Evolutionary conservation across 2,329 filamentous ascomycete species (phyloP), one percentile per base, ranked within the genome.

Genomic region (Alternaria rosae): DNA sequence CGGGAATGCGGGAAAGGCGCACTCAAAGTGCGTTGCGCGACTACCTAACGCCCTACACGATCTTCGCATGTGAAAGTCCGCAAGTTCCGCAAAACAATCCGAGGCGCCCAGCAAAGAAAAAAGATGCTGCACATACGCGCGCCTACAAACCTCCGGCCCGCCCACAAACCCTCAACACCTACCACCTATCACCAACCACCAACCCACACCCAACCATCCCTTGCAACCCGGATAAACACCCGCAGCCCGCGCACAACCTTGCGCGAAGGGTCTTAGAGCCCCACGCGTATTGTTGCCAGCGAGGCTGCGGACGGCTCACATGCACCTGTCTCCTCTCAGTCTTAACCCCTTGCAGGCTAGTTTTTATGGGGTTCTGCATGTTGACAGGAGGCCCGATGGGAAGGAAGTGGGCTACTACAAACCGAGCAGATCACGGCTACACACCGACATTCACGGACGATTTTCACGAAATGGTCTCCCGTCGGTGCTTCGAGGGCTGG

Each of bases 381-480:
- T 25, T 23, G 11, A 51, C 47, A 38, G 47, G 20, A 38, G 35
- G 35, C 35, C 35, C 35, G 35, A 38, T 38, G 35, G 35, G 35
- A 38, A 38, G 35, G 35, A 35, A 23, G 9, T 20, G 25, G 28
- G 32, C 51, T 41, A 42, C 32, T n/a, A 17, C 17, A 32, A 53
- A 41, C 51, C 51, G 51, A 53, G 51, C 23, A 53, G 35, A 53
- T 51, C 47, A 51, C 47, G 35, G 20, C 17, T 15, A 53, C 51
- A 53, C 51, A 53, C 51, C 51, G 51, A 53, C 51, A 53, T 53
- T 53, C 51, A 53, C 30, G 35, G 30, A 53, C 35, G 10, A 53
- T 53, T 20, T 53, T 53, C 23, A 28, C 51, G 47, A 53, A n/a
- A 53, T 10, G 7, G 35, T 53, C 15, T 53, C 21, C 20, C 17